Evolutionary conservation across 164 flowering plant genomes (phyloP).

Genomic region (Macadamia integrifolia): DNA sequence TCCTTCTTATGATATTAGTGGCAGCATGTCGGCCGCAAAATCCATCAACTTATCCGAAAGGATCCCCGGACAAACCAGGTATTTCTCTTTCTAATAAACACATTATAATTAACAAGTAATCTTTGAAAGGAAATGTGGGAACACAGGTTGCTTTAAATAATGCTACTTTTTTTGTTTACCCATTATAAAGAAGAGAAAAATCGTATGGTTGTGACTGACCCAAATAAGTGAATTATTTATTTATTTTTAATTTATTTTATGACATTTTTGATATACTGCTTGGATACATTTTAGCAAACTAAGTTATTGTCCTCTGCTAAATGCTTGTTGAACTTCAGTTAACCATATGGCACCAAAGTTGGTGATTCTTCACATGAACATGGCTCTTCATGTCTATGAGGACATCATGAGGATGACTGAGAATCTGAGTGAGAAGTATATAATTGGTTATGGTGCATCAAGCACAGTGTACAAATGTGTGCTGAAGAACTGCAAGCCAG

Average conservation of each 20-base stretch:
- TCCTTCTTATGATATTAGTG: conserved; percentile 78
- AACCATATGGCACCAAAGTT: conserved; percentile 71
- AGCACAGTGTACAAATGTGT: conserved; percentile 97
- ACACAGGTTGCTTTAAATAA: too few species aligned
- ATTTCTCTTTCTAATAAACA: neutral
- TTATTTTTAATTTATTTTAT: neutral
- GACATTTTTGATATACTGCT: neutral
- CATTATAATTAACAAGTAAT: too few species aligned
- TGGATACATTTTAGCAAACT: neutral
- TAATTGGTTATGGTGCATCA: conserved; percentile 95
- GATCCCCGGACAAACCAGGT: conserved; percentile 83
- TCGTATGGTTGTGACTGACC: neutral
- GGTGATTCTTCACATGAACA: conserved; percentile 94
- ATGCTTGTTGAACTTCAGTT: conserved; percentile 28
- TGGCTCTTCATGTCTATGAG: conserved; percentile 97
- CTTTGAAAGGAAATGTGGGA: too few species aligned
- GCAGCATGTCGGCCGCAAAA: conserved; percentile 72
- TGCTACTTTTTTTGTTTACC: too few species aligned
- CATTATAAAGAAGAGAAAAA: too few species aligned
- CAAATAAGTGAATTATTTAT: neutral
- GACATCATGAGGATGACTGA: conserved; percentile 99
- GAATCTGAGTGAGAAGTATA: conserved; percentile 86
- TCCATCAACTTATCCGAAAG: conserved; percentile 49
- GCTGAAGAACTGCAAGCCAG: conserved; percentile 87
- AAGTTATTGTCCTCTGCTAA: neutral